Conservation (phyloP, 495 filamentous ascomycete species). For the Aspergillus sclerotioniger region DNA sequence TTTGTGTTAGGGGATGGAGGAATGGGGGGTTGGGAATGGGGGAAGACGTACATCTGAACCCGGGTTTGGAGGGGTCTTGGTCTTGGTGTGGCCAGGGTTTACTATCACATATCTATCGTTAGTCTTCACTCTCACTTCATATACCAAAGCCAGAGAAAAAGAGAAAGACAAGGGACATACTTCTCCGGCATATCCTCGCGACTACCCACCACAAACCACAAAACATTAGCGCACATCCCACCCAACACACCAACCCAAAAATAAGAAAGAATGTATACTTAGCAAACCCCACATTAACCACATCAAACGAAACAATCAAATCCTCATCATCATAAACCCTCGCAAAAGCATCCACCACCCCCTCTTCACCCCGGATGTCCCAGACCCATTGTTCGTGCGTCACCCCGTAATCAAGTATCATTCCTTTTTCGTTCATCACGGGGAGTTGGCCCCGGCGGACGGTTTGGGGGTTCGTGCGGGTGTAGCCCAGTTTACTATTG, state of each 20-base stretch:
- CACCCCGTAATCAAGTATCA: slow-evolving; percentile 39
- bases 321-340: slow-evolving; percentile 41
- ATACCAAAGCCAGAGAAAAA: no score
- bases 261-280: slow-evolving; percentile 19
- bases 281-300: slow-evolving; percentile 39
- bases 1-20: neutral
- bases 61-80: slow-evolving; percentile 40
- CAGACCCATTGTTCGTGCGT: slow-evolving; percentile 46
- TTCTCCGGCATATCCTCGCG: slow-evolving; percentile 35
- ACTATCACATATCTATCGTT: slow-evolving; percentile 1
- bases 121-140: neutral
- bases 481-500: slow-evolving; percentile 36
- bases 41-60: slow-evolving; percentile 33
- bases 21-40: neutral
- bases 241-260: no score
- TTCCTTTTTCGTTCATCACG: slow-evolving; percentile 42
- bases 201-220: slow-evolving; percentile 5
- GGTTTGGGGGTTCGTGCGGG: slow-evolving; percentile 37
- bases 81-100: slow-evolving; percentile 50
- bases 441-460: slow-evolving; percentile 35
- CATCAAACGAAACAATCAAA: slow-evolving; percentile 47
- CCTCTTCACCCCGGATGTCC: slow-evolving; percentile 40
- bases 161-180: neutral
- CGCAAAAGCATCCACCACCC: slow-evolving; percentile 39
- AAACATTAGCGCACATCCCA: no score